Percentiles rank a stretch among this genome's conserved stretches.
Conservation (phyloP, 2,329 filamentous ascomycete genomes). For the Aspergillus aculeatinus region DNA sequence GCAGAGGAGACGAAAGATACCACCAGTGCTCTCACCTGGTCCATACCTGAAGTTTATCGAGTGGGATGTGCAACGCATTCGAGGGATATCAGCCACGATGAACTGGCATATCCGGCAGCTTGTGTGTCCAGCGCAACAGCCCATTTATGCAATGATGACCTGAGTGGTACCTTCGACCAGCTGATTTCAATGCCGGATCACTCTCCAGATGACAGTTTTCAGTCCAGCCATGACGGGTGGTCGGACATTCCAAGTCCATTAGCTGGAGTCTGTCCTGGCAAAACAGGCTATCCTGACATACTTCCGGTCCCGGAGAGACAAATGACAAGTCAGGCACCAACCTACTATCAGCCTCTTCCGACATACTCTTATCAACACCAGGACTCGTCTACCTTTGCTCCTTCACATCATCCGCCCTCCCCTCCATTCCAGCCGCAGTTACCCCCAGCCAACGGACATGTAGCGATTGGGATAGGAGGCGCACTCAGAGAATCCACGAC, state of each 20-base stretch:
- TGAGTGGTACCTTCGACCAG: slow-evolving; percentile 3
- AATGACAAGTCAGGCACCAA: neutral
- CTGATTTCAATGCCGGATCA: neutral
- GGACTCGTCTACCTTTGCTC: neutral
- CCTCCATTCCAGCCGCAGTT: neutral
- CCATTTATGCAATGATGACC: neutral
- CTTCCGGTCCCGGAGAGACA: neutral
- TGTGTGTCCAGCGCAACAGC: neutral
- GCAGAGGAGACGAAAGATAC: neutral
- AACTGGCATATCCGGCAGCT: slow-evolving; percentile 4
- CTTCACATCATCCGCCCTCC: neutral
- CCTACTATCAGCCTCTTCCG: neutral
- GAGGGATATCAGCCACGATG: neutral
- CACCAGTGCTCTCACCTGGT: slow-evolving; percentile 11
- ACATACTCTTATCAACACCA: neutral
- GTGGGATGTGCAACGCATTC: slow-evolving; percentile 5
- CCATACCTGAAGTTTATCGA: slow-evolving; percentile 1
- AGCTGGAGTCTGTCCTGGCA: neutral
- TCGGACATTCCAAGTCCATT: slow-evolving; percentile 5
- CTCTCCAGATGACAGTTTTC: slow-evolving; percentile 5
- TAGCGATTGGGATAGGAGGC: neutral
- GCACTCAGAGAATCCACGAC: slow-evolving; percentile 8
- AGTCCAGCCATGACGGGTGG: neutral
- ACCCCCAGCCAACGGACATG: neutral
- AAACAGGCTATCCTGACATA: neutral